Percentiles rank a stretch among this genome's conserved stretches.
phyloP scores from a whole-genome alignment of 2,329 filamentous ascomycete genomes.

The Neofusicoccum ribis region DNA sequence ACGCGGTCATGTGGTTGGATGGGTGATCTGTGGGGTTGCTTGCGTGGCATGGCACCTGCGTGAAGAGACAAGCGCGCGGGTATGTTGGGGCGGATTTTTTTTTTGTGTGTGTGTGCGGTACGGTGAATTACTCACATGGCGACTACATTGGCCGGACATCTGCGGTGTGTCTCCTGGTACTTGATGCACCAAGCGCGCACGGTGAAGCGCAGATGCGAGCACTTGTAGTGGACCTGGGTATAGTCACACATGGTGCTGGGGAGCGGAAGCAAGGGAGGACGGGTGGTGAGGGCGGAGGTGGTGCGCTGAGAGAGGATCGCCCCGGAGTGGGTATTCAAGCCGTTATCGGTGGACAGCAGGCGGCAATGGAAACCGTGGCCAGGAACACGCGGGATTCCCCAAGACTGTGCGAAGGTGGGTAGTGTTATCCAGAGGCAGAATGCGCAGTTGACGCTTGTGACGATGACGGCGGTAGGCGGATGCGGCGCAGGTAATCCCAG shows the following conservation, averaged over 20 bases:
- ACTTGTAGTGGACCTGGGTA: constrained; percentile 59
- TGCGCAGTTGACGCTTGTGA: background rate
- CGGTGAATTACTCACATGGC: constrained; percentile 42
- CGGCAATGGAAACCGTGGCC: too few species aligned
- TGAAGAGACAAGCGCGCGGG: constrained; percentile 2
- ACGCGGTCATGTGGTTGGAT: background rate
- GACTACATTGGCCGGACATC: constrained; percentile 58
- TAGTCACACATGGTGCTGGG: constrained; percentile 57
- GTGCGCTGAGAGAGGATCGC: background rate
- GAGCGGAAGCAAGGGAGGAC: background rate
- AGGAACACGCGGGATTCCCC: background rate
- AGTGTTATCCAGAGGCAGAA: background rate
- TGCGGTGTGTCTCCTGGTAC: constrained; percentile 55
- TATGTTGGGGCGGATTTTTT: background rate
- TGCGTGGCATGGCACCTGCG: constrained; percentile 16
- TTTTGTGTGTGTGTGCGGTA: background rate
- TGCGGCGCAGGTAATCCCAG: background rate
- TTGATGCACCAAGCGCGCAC: constrained; percentile 58
- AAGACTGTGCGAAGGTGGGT: background rate
- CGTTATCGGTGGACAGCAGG: background rate
- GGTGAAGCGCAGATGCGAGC: constrained; percentile 56
- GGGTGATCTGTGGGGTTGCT: constrained; percentile 9
- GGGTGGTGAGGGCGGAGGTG: background rate
- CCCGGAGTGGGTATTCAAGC: background rate
- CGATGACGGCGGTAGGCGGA: background rate